Conservation (phyloP, 2,329 filamentous ascomycete species). For the Raffaelea ambrosiae region DNA sequence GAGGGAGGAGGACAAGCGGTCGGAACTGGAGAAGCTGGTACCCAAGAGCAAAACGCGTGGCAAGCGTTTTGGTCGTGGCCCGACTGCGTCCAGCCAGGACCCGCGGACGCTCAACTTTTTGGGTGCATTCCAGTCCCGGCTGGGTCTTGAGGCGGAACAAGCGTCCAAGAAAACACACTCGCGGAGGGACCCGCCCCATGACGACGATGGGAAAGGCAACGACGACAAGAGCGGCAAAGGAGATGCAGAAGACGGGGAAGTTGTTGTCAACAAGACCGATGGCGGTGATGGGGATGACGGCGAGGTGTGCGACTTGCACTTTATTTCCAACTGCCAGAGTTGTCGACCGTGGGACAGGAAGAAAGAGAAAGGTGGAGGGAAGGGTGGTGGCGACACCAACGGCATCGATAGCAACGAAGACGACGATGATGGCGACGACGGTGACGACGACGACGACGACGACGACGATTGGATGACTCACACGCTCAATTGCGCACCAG, state of each 20-base stretch:
- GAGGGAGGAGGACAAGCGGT: constrained; percentile 44
- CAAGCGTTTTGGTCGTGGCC: constrained; percentile 51
- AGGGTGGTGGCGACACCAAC: too few species aligned
- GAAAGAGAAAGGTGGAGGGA: too few species aligned
- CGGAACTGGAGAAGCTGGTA: constrained; percentile 64
- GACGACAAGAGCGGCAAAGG: neutral
- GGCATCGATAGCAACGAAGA: constrained; percentile 16
- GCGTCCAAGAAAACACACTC: constrained; percentile 14
- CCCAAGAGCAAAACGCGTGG: constrained; percentile 62
- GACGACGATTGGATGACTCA: constrained; percentile 81
- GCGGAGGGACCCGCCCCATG: neutral
- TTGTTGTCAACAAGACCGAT: too few species aligned
- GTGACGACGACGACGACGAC: constrained; percentile 43
- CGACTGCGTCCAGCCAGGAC: constrained; percentile 43
- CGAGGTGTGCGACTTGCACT: constrained; percentile 82
- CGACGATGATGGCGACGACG: constrained; percentile 25
- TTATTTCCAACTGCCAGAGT: constrained; percentile 90
- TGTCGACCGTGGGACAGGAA: constrained; percentile 73
- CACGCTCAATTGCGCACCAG: constrained; percentile 75
- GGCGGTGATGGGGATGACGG: constrained; percentile 28
- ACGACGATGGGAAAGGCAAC: neutral
- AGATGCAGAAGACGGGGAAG: constrained; percentile 9
- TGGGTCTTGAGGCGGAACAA: constrained; percentile 40
- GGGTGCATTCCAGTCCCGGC: constrained; percentile 68
- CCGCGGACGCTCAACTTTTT: constrained; percentile 61